Percentiles rank a stretch among this genome's conserved stretches.
phyloP scores from a whole-genome alignment of 2,329 filamentous ascomycete species.

The Exophiala sp. region DNA sequence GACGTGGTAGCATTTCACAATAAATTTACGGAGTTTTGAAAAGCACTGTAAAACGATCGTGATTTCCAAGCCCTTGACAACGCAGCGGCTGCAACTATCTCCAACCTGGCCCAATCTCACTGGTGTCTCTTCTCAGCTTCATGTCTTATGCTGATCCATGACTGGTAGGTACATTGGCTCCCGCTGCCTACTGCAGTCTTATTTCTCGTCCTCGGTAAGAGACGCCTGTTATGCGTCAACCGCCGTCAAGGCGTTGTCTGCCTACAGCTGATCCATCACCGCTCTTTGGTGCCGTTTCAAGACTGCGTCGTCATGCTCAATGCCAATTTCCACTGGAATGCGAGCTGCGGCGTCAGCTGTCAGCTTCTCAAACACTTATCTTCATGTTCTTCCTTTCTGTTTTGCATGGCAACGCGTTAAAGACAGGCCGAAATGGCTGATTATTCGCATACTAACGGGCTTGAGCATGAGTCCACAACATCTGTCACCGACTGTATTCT shows the following conservation, averaged over 20 bases:
- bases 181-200: conserved; percentile 9
- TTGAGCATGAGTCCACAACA: conserved; percentile 16
- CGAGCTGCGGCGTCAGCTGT: not conserved
- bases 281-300: not conserved
- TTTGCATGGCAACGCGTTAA: conserved; percentile 2
- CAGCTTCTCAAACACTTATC: not conserved
- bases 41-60: not conserved
- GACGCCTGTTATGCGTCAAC: not conserved
- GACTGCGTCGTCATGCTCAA: conserved; percentile 4
- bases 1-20: too few relatives aligned
- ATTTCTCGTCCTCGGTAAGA: not conserved
- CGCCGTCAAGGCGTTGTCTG: conserved; percentile 1
- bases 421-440: conserved; percentile 12
- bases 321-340: not conserved
- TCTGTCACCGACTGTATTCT: conserved; percentile 24
- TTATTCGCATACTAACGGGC: conserved; percentile 7
- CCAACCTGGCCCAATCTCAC: not conserved
- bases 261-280: not conserved
- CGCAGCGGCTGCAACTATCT: not conserved
- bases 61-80: not conserved
- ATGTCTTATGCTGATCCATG: not conserved
- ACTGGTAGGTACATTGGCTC: not conserved
- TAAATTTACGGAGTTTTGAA: too few relatives aligned
- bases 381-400: not conserved
- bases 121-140: not conserved